Conservation (phyloP, 2,329 filamentous ascomycete species). For the Calonectria hongkongensis region DNA sequence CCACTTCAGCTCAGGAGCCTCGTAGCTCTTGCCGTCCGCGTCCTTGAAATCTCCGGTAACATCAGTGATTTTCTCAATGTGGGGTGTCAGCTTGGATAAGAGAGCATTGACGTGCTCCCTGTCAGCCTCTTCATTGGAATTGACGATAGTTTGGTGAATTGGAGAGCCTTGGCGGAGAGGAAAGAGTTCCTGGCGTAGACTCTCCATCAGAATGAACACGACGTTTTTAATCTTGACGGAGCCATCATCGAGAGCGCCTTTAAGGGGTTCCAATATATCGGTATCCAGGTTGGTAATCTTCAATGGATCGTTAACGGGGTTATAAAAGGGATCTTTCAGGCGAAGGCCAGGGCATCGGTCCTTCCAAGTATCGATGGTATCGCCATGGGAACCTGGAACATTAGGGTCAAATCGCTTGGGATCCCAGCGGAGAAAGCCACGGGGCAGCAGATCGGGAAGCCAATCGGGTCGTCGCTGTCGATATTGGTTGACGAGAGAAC, state of each 20-base stretch:
- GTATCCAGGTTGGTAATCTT: conserved; percentile 64
- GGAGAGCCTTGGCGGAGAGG: conserved; percentile 64
- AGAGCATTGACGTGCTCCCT: conserved; percentile 56
- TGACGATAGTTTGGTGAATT: conserved; percentile 59
- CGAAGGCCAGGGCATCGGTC: conserved; percentile 45
- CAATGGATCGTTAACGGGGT: conserved; percentile 62
- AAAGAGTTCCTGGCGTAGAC: conserved; percentile 67
- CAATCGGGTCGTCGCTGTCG: conserved; percentile 54
- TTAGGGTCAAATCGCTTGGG: conserved; percentile 51
- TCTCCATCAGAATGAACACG: conserved; percentile 66
- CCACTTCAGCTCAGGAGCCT: conserved; percentile 56
- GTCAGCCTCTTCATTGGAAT: conserved; percentile 55
- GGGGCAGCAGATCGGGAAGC: conserved; percentile 53
- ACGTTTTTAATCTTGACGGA: conserved; percentile 66
- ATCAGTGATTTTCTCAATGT: conserved; percentile 50
- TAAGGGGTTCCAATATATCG: conserved; percentile 56
- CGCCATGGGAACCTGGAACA: conserved; percentile 43
- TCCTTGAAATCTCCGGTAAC: conserved; percentile 46
- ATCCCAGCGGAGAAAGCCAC: conserved; percentile 58
- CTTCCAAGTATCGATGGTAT: conserved; percentile 31
- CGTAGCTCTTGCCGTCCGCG: conserved; percentile 52
- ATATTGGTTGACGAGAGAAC: conserved; percentile 52
- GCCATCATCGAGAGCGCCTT: conserved; percentile 51
- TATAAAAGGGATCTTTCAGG: conserved; percentile 60
- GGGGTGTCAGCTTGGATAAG: conserved; percentile 50